Evolutionary conservation across 176 grass and related monocot genomes (phyloP).

Genomic region (Eremochloa ophiuroides): DNA sequence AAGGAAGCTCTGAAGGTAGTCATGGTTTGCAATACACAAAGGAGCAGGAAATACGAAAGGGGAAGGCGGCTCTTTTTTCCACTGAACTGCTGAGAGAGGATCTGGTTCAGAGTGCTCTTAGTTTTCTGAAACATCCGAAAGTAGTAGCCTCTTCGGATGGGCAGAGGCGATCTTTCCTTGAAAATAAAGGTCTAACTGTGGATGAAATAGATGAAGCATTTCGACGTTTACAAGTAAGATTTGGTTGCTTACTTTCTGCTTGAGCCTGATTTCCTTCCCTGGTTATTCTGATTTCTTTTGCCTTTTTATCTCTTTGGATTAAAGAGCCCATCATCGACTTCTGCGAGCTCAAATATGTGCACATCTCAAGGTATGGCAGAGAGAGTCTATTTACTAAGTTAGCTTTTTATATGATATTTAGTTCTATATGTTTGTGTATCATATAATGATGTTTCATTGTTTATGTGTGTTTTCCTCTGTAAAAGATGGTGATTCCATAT

Average conservation of each 20-base stretch:
- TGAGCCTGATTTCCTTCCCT: neutral
- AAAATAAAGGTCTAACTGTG: slow-evolving; percentile 56
- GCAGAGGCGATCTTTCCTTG: slow-evolving; percentile 62
- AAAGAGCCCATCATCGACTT: slow-evolving; percentile 23
- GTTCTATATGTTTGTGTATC: neutral
- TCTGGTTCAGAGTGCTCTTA: slow-evolving; percentile 52
- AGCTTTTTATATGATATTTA: neutral
- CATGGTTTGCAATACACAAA: neutral
- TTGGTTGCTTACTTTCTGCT: neutral
- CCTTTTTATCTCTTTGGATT: neutral
- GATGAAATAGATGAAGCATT: slow-evolving; percentile 66
- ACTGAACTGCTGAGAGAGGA: slow-evolving; percentile 56
- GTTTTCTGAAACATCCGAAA: slow-evolving; percentile 60
- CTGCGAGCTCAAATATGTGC: neutral
- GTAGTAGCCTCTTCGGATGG: slow-evolving; percentile 42
- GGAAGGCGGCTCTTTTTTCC: neutral
- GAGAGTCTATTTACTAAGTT: neutral
- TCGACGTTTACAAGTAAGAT: slow-evolving; percentile 44
- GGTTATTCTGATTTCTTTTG: neutral
- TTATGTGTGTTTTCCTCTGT: neutral
- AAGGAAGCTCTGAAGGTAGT: slow-evolving; percentile 11
- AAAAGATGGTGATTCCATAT: neutral
- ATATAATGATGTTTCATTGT: neutral
- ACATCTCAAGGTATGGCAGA: slow-evolving; percentile 35
- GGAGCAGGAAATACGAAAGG: neutral